Percentiles rank a stretch among this genome's conserved stretches.
Conservation (phyloP, 2,329 filamentous ascomycete species). For the Rachicladosporium sp. region DNA sequence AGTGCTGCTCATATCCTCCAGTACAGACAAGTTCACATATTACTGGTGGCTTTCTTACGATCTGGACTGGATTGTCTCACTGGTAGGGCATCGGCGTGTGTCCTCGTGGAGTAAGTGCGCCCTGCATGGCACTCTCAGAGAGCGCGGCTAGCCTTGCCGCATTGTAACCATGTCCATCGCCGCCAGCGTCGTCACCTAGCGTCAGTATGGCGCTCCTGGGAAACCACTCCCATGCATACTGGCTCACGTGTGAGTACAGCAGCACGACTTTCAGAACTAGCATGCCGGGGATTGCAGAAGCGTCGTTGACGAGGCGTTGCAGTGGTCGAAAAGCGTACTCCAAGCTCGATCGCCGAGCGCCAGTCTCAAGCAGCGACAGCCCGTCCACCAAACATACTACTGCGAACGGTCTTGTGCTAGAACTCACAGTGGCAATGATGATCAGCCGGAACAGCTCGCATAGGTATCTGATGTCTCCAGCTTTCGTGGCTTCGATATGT, state of each 20-base stretch:
- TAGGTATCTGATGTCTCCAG: constrained; percentile 1
- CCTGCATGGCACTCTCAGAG: not conserved
- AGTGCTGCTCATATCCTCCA: too few species aligned
- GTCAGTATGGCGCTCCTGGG: constrained; percentile 1
- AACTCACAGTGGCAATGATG: not conserved
- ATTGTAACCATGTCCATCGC: constrained; percentile 1
- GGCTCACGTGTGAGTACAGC: constrained; percentile 1
- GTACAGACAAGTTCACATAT: too few species aligned
- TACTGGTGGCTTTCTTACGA: too few species aligned
- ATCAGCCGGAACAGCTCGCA: not conserved
- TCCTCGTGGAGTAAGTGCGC: too few species aligned
- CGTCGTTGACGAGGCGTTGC: not conserved
- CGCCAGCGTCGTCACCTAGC: not conserved
- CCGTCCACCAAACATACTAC: constrained; percentile 2
- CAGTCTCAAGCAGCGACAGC: constrained; percentile 1
- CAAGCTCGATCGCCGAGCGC: not conserved
- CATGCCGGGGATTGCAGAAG: not conserved
- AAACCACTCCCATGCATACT: constrained; percentile 1
- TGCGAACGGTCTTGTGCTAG: not conserved
- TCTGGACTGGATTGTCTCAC: too few species aligned
- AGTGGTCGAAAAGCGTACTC: not conserved
- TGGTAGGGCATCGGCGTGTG: too few species aligned
- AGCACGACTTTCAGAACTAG: constrained; percentile 1
- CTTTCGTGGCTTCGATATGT: constrained; percentile 1
- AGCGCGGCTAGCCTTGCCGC: not conserved